A percentile compares a stretch with the other conserved stretches of the same genome.
These are phyloP conservation scores for Alternaria novae-zelandiae DNA, from an alignment of 2,329 filamentous ascomycete genomes.

Conservation along the genomic window DNA sequence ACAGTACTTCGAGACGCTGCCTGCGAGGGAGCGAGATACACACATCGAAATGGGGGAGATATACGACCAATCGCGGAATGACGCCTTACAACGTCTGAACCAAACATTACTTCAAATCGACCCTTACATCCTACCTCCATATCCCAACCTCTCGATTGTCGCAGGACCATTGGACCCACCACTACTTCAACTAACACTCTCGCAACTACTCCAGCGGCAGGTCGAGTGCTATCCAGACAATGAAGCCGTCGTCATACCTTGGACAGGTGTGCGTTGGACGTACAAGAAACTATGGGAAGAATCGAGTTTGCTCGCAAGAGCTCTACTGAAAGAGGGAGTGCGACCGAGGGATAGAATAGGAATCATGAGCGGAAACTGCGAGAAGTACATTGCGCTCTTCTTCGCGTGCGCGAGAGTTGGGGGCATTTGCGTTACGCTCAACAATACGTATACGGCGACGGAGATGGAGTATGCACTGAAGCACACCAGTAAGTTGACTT, in stretches of 20 bases:
- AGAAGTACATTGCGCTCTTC: constrained; percentile 69
- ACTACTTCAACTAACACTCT: constrained; percentile 73
- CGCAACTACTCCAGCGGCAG: constrained; percentile 75
- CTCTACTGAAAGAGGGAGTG: constrained; percentile 69
- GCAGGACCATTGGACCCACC: constrained; percentile 72
- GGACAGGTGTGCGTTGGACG: constrained; percentile 76
- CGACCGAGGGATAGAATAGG: constrained; percentile 72
- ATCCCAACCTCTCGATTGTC: constrained; percentile 63
- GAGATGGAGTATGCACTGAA: constrained; percentile 75
- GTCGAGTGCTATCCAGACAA: constrained; percentile 67
- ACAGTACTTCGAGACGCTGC: background rate
- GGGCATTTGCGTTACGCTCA: constrained; percentile 71
- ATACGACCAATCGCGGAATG: constrained; percentile 34
- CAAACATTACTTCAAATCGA: constrained; percentile 49
- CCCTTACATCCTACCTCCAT: constrained; percentile 46
- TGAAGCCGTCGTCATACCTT: constrained; percentile 76
- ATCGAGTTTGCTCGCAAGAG: constrained; percentile 49
- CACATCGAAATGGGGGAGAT: constrained; percentile 30
- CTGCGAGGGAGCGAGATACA: background rate
- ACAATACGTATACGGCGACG: constrained; percentile 79
- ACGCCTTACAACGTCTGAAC: constrained; percentile 44
- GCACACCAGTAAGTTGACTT: constrained; percentile 65
- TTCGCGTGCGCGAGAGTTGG: constrained; percentile 67
- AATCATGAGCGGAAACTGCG: constrained; percentile 72
- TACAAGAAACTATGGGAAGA: constrained; percentile 55